Conservation (phyloP, 2,329 filamentous ascomycete genomes). For the Fusarium sp. region DNA sequence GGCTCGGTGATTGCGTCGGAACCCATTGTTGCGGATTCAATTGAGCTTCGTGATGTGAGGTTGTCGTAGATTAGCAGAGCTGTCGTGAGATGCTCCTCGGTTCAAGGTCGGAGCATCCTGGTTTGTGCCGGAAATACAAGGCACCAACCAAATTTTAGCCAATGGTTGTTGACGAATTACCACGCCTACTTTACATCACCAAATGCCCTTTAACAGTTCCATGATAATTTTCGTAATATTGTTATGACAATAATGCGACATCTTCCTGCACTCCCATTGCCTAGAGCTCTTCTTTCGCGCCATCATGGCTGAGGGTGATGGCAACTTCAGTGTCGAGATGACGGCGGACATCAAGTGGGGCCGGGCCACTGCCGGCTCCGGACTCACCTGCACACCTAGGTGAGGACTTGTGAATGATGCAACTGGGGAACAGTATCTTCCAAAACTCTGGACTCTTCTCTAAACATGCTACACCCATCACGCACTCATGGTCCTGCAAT, state of each 20-base stretch:
- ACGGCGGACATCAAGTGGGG: constrained; percentile 26
- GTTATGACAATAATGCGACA: rapidly evolving
- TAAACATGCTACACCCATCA: background rate
- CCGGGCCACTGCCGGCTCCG: constrained; percentile 19
- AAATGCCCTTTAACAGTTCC: background rate
- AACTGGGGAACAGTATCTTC: background rate
- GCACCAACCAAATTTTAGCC: constrained; percentile 36
- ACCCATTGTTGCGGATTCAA: constrained; percentile 53
- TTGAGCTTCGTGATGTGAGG: constrained; percentile 50
- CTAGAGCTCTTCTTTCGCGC: rapidly evolving
- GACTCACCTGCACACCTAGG: constrained; percentile 4
- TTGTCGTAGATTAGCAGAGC: constrained; percentile 44
- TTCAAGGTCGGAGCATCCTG: constrained; percentile 47
- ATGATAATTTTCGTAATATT: background rate
- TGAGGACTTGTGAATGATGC: background rate
- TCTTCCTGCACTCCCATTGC: rapidly evolving
- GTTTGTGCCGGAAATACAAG: constrained; percentile 44
- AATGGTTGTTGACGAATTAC: constrained; percentile 45
- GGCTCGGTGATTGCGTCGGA: constrained; percentile 53
- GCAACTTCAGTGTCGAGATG: constrained; percentile 11
- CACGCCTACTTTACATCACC: constrained; percentile 24
- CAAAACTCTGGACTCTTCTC: background rate
- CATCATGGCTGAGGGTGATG: background rate
- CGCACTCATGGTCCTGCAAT: rapidly evolving
- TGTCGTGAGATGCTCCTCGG: constrained; percentile 46